Conservation (phyloP, 2,329 filamentous ascomycete species). For the Calonectria crousiana region DNA sequence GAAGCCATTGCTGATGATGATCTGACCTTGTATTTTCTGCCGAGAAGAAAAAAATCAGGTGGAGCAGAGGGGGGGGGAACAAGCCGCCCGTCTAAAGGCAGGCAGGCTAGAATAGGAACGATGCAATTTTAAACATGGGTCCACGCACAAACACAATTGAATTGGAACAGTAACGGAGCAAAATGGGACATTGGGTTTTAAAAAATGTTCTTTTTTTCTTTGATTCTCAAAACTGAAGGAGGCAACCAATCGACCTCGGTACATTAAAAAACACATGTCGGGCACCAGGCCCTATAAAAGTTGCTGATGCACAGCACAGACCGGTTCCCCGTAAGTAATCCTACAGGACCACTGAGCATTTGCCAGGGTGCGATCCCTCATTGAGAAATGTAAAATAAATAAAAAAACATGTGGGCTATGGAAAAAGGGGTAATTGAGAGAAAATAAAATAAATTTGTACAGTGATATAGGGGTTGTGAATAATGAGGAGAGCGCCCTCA, state of each 20-base stretch:
- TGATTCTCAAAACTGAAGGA: slow-evolving; percentile 1
- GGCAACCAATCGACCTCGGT: slow-evolving; percentile 15
- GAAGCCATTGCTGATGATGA: not conserved
- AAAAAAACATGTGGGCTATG: slow-evolving; percentile 22
- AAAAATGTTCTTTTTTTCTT: not conserved
- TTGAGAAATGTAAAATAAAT: slow-evolving; percentile 14
- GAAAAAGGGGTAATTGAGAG: slow-evolving; percentile 22
- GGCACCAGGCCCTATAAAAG: slow-evolving; percentile 40
- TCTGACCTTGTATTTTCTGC: slow-evolving; percentile 3
- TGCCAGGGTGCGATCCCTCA: slow-evolving; percentile 22
- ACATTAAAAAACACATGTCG: slow-evolving; percentile 16
- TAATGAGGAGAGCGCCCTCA: slow-evolving; percentile 7
- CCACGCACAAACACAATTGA: not conserved
- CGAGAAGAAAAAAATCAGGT: not conserved
- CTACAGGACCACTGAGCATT: slow-evolving; percentile 31
- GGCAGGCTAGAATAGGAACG: not conserved
- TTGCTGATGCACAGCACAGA: slow-evolving; percentile 32
- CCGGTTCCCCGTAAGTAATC: slow-evolving; percentile 23
- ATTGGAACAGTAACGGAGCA: not conserved
- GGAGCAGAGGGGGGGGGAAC: not conserved
- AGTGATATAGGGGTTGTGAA: slow-evolving; percentile 1
- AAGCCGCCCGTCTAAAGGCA: not conserved
- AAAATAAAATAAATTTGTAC: slow-evolving; percentile 19
- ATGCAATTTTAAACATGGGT: not conserved
- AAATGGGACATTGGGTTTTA: not conserved